phyloP scores from a whole-genome alignment of 176 grass and related monocot genomes.

The Miscanthus lutarioriparius region DNA sequence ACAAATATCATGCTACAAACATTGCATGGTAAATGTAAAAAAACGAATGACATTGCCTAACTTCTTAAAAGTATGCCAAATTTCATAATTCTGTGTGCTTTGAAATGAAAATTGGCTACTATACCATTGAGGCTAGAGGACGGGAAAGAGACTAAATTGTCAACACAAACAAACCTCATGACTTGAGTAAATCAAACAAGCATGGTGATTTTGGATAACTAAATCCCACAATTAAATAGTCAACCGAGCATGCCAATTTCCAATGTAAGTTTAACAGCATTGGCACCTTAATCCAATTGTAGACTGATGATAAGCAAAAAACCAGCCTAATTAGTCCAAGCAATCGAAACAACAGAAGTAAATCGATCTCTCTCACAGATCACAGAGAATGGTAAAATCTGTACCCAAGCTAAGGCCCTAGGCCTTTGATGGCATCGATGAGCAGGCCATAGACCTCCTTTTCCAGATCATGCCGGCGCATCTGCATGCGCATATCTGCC shows the following conservation, averaged over 20 bases:
- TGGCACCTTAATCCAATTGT: constrained; percentile 2
- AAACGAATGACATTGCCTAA: not conserved
- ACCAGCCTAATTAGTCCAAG: constrained; percentile 12
- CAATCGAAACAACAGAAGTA: constrained; percentile 18
- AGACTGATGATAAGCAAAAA: not conserved
- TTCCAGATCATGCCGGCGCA: constrained; percentile 54
- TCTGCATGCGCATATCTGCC: constrained; percentile 55
- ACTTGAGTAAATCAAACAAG: constrained; percentile 5
- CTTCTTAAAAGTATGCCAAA: not conserved
- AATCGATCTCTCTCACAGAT: constrained; percentile 17
- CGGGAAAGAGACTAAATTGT: not conserved
- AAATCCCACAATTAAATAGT: not conserved
- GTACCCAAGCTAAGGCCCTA: constrained; percentile 52
- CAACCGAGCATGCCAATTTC: not conserved
- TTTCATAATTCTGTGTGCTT: not conserved
- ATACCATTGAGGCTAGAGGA: not conserved
- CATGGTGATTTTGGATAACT: not conserved
- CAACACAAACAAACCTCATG: not conserved
- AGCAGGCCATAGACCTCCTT: constrained; percentile 79
- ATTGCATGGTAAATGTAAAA: not conserved
- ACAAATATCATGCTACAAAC: not conserved
- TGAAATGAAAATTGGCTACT: not conserved
- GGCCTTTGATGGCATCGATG: constrained; percentile 65
- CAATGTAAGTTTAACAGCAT: constrained; percentile 7
- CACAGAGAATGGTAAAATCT: constrained; percentile 1